Evolutionary conservation across 2,329 filamentous ascomycete species (phyloP).

Genomic region (Hypoxylon sp.): DNA sequence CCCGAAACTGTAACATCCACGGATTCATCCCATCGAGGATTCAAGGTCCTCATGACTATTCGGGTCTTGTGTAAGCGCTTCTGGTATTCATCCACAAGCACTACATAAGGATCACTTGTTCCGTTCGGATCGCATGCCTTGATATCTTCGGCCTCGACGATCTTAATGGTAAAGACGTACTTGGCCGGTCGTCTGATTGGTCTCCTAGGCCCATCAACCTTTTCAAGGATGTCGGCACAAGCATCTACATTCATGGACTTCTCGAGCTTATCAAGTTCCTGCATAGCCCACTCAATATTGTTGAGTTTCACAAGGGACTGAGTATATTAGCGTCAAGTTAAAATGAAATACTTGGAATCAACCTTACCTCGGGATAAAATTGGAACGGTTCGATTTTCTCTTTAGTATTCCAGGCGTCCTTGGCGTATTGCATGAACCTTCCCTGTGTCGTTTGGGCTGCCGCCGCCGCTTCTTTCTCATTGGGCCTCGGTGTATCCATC

Average conservation of each 20-base stretch:
- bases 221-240: conserved; percentile 85
- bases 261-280: conserved; percentile 92
- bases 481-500: conserved; percentile 91
- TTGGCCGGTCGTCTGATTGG: conserved; percentile 79
- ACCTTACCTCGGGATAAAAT: conserved; percentile 86
- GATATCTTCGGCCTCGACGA: conserved; percentile 96
- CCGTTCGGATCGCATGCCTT: conserved; percentile 98
- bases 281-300: conserved; percentile 95
- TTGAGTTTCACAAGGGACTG: conserved; percentile 98
- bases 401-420: conserved; percentile 91
- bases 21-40: conserved; percentile 96
- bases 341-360: conserved; percentile 45
- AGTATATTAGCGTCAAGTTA: conserved; percentile 51
- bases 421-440: conserved; percentile 92
- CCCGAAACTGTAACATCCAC: conserved; percentile 95
- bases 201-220: conserved; percentile 78
- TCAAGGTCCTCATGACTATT: conserved; percentile 90
- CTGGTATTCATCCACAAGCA: conserved; percentile 96
- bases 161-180: conserved; percentile 98
- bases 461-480: conserved; percentile 79
- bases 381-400: conserved; percentile 97
- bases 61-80: conserved; percentile 96
- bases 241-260: conserved; percentile 91
- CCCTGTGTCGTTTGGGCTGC: conserved; percentile 87
- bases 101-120: conserved; percentile 95